Base-by-base conservation (phyloP, 768 basidiomycete species). In the Calocera cornea region DNA sequence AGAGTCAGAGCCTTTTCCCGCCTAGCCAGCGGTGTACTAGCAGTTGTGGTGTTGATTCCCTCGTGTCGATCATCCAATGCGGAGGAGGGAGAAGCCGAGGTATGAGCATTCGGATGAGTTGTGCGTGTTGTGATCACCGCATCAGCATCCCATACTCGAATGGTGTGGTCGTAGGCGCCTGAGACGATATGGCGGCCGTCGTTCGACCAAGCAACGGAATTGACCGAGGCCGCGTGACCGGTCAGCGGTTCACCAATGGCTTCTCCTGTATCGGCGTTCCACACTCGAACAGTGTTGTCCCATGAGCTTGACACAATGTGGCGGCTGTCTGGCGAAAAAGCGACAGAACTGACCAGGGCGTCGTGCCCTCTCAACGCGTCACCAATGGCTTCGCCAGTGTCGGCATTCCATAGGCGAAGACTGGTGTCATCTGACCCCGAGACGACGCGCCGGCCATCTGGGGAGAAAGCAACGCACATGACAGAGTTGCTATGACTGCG, bases 141-240 rank as follows among this genome's bases (percentile, higher is more conserved):
- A 3, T 44, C 38, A 12, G 63, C 68, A 69, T 80, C 79, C 78
- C 80, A 81, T 24, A 80, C 72, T 64, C 80, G 76, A 24, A 81
- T 70, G 33, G 78, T 79, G 70, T 78, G 75, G 71, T 81, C 80
- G 3, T 79, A 72, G 27, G 77, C 77, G 14, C 79, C 80, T 16
- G 78, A 78, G 17, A 80, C 78, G 65, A 81, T 73, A 34, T 69
- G 72, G 66, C 76, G 74, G 5, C 80, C 79, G 72, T 78, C 74
- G 41, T 71, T 19, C 60, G 77, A 75, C 69, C 79, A 78, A 1
- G 74, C 72, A 29, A 60, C 54, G 10, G 7, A 60, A 5, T 2
- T 60, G 29, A 69, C 65, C 33, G 2, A 22, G 22, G 29, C 41
- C 12, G 7, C 49, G 38, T 69, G 68, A 2, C 68, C 64, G 17